Conservation (phyloP, 371 early-diverging fungal species). For the Parasitella parasitica region DNA sequence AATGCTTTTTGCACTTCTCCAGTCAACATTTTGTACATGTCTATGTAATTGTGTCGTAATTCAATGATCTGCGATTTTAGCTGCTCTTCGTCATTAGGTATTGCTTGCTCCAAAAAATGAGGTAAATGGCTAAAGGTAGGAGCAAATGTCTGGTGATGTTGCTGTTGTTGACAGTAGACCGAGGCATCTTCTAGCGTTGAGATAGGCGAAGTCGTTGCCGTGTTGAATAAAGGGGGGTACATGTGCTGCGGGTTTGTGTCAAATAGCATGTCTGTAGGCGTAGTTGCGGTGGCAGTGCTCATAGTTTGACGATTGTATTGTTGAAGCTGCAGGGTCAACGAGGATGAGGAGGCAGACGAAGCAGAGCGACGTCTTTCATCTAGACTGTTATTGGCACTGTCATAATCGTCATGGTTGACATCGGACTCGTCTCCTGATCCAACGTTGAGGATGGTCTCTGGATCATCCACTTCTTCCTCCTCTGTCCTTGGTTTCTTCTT, state of each 20-base stretch:
- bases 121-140: not conserved
- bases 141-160: not conserved
- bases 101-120: not conserved
- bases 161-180: not conserved
- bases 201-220: not conserved
- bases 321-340: constrained; percentile 5
- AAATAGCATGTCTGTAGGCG: not conserved
- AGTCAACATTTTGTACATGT: constrained; percentile 14
- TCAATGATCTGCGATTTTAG: constrained; percentile 12
- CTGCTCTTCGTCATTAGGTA: constrained; percentile 1
- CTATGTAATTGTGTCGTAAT: constrained; percentile 1
- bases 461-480: constrained; percentile 16
- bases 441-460: constrained; percentile 15
- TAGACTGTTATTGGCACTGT: not conserved
- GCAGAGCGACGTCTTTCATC: constrained; percentile 17
- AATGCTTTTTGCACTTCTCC: constrained; percentile 18
- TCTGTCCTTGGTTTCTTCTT: constrained; percentile 17
- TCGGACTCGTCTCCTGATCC: constrained; percentile 14
- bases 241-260: not conserved
- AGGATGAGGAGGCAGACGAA: constrained; percentile 17
- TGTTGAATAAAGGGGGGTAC: not conserved
- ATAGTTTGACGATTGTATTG: not conserved
- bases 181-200: not conserved
- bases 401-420: not conserved
- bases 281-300: not conserved